Conservation (phyloP, 305 asterid species). For the Ajuga reptans region DNA sequence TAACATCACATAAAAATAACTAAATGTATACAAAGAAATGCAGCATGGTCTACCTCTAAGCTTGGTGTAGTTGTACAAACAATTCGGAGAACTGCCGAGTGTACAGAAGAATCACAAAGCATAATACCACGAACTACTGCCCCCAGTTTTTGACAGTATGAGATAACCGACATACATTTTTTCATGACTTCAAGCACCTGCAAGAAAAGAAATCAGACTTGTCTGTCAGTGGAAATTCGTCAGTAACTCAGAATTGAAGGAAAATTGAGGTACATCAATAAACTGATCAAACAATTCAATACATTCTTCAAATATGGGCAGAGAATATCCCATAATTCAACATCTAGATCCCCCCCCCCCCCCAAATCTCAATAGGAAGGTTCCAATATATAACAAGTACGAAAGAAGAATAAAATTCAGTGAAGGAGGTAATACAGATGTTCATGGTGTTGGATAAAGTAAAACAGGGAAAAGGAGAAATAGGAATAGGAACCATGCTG, state of each 20-base stretch:
- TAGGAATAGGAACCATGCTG: neutral
- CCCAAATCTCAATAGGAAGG: neutral
- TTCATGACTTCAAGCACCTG: conserved; percentile 84
- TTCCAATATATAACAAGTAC: neutral
- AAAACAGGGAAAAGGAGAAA: neutral
- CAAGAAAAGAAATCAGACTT: conserved; percentile 23
- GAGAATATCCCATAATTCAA: neutral
- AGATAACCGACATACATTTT: conserved; percentile 51
- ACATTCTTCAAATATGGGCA: neutral
- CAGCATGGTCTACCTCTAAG: conserved; percentile 60
- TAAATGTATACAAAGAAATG: conserved; percentile 7
- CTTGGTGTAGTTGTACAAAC: conserved; percentile 66
- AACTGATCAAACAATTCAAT: neutral
- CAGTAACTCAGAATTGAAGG: neutral
- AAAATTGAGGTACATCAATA: neutral
- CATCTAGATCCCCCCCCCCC: conserved; percentile 7
- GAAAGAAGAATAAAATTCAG: conserved; percentile 5
- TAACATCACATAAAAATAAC: conserved; percentile 3
- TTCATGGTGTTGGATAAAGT: neutral
- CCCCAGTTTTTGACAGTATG: conserved; percentile 52
- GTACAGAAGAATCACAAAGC: conserved; percentile 78
- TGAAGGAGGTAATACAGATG: conserved; percentile 1
- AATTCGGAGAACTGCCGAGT: conserved; percentile 66
- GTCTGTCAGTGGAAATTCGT: neutral
- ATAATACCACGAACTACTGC: conserved; percentile 52